Base-by-base conservation (phyloP, 371 early-diverging fungal genomes). In the Nosema muscidifuracis region DNA sequence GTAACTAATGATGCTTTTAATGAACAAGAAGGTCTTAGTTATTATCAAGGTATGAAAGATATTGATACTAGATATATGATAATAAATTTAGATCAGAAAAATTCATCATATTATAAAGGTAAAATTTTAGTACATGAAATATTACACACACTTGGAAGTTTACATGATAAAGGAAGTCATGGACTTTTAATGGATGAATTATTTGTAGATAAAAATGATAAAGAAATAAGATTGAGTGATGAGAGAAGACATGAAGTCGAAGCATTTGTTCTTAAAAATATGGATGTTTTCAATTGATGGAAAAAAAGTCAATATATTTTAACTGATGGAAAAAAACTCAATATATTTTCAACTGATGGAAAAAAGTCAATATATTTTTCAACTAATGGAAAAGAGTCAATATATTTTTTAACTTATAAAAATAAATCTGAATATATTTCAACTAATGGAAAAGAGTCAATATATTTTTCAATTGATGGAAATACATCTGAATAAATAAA, bases 81-180 rank as follows among this genome's bases (percentile, higher is more conserved):
- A 12, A 34, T 70, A 20, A 61, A 31, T 24, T n/a, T 61, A 1
- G 36, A 36, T 6, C 44, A 43, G 16, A 12, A 47, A 9, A 61
- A 70, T 26, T 40, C 70, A 13, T 50, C 34, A 18, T 61, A 43
- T 53, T 66, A 73, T 50, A 36, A 67, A 30, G 74, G 58, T 13
- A 73, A 61, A 67, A 62, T 73, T 18, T 12, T 73, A 24, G 74
- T 66, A 31, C 74, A 73, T 63, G 74, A 73, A 34, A 67, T 73
- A 42, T 51, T 67, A 67, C 74, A 73, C 55, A 34, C 55, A 0
- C 20, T 73, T 6, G 74, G 74, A n/a, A 66, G 47, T 44, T 10
- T 58, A 7, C 74, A 73, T 31, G 65, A 64, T 36, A 9, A 26
- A 20, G 55, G 51, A 12, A n/a, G 1, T 28, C 4, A 10, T 26